phyloP scores from a whole-genome alignment of 2,329 filamentous ascomycete species.

The Verticillium klebahnii region DNA sequence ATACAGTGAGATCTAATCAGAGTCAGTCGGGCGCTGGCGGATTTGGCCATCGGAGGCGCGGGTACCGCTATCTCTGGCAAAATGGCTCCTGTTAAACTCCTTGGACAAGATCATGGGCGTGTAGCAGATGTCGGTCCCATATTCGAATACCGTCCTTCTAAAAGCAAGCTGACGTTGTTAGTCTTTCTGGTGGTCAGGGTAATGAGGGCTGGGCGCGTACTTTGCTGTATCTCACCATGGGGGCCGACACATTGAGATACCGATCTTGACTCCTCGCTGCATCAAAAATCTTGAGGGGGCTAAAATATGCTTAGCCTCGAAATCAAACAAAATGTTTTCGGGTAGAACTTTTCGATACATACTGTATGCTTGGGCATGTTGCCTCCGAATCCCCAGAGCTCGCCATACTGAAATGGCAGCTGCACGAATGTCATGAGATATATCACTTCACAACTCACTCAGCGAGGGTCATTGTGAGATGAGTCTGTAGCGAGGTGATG shows the following conservation, averaged over 20 bases:
- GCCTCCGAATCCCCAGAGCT: not conserved
- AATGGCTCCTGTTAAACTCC: slow-evolving; percentile 59
- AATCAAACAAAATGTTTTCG: not conserved
- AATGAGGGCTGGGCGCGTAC: slow-evolving; percentile 18
- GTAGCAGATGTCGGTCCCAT: slow-evolving; percentile 63
- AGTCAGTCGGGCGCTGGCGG: not conserved
- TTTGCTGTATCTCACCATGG: slow-evolving; percentile 66
- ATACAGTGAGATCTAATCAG: slow-evolving; percentile 53
- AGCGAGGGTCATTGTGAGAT: no score
- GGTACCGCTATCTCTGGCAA: slow-evolving; percentile 57
- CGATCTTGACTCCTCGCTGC: slow-evolving; percentile 44
- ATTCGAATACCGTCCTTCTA: slow-evolving; percentile 60
- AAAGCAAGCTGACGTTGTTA: slow-evolving; percentile 54
- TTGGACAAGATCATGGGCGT: slow-evolving; percentile 70
- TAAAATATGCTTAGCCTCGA: slow-evolving; percentile 17
- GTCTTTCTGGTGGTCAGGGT: not conserved
- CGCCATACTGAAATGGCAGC: not conserved
- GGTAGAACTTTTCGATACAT: not conserved
- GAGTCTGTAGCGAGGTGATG: no score
- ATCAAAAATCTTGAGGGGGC: slow-evolving; percentile 57
- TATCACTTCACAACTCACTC: no score
- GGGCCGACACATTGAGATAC: slow-evolving; percentile 55
- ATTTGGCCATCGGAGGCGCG: not conserved
- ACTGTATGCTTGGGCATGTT: not conserved
- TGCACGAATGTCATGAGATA: not conserved